Evolutionary conservation across 768 basidiomycete species (phyloP), one percentile per base, ranked within the genome.

Genomic region (Tephrocybe sp.): DNA sequence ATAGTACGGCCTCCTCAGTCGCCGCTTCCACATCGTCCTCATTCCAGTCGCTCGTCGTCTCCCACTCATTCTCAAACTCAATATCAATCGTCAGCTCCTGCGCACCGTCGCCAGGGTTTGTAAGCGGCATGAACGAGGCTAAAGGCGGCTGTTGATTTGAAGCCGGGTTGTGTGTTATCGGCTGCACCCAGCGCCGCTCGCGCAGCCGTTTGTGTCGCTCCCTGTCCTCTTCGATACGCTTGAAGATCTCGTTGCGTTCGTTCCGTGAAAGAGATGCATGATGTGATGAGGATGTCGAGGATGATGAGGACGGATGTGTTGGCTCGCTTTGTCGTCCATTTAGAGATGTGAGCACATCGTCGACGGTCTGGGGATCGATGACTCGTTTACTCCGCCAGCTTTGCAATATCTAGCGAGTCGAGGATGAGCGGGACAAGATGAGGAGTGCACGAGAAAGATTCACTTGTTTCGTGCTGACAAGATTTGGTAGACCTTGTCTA

Each of bases 181-280:
- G 85, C 62, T 91, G 89, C n/a, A 90, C 89, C 93, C 93, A 96
- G 38, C 93, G 83, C 32, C 90, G 82, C 66, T 96, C 93, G 40
- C 93, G 83, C 2, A 96, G 75, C 11, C 93, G 84, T 70, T 96
- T 96, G 62, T 95, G 93, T 55, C 94, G 81, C 61, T 95, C 93
- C 2, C 93, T 77, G 65, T 95, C 93, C 59, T 95, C 93, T 65
- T 96, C 92, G 57, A 96, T 93, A 11, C 92, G 85, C 52, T 87
- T 85, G 62, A 91, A 79, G 24, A 92, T 80, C 45, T 94, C 91
- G n/a, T 72, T 68, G 8, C 80, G 79, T 1, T 94, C 91, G n/a
- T 72, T 68, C 8, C 80, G 79, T 1, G 84, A 76, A 43, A 88
- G 76, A 0, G 69, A 58, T 50, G 58, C 65, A 21, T 62, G 58